Evolutionary conservation across 140 eudicot species (phyloP), one percentile per base, ranked within the genome.

Genomic region (Erigeron philadelphicus): DNA sequence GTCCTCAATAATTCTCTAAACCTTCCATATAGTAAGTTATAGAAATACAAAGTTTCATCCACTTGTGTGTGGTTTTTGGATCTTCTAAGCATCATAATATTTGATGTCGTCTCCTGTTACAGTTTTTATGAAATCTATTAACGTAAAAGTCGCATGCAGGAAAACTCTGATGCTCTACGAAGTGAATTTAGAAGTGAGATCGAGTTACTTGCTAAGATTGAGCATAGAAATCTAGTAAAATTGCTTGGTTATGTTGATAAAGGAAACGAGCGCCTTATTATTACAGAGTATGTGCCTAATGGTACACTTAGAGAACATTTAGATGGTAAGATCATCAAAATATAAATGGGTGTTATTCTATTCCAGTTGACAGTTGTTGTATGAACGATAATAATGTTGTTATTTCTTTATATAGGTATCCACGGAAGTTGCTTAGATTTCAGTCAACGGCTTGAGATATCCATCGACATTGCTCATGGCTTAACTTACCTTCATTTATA

Each of bases 261-360:
- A 78, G 97, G 98, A 78, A 89, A 75, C 46, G 97, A 93, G 42
- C 94, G 95, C 6, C 87, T 93, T 76, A 89, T 93, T 48, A 84
- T 93, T 47, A 89, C 98, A 2, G 96, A 93, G 68, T 93, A 77
- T 65, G 97, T 93, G 68, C 81, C 97, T 23, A 89, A 89, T 72
- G 98, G 98, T 66, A 93, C 95, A 61, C 95, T 93, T 35, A 83
- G 98, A 81, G 96, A 93, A 64, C 97, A 93, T 81, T 78, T 93
- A 70, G 98, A 93, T 73, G 98, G 98, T 93, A 87, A 81, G 84
- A 50, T 79, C 72, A 45, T 70, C 25, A 73, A 12, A 12, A 65
- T 48, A 75, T 23, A 75, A 1, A 12, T 2, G 13, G n/a, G 23
- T 66, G 53, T 25, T 60, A 31, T 47, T 60, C 13, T 40, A 47